phyloP scores from a whole-genome alignment of 345 rosid genomes.

The Gossypium sturtianum region DNA sequence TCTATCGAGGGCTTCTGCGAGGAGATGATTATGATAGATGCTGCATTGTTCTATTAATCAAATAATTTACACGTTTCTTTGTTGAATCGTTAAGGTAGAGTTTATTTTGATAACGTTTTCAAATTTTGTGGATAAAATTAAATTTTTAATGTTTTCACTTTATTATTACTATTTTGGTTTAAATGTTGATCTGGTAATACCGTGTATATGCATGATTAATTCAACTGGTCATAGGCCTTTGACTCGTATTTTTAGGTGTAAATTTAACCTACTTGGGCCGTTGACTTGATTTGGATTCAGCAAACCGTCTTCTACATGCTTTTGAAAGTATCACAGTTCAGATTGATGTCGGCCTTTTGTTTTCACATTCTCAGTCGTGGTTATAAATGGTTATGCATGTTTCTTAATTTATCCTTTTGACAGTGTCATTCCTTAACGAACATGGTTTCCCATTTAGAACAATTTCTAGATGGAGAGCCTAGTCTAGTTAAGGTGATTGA shows the following conservation, averaged over 20 bases:
- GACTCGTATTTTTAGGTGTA: neutral
- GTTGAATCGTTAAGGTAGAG: constrained; percentile 7
- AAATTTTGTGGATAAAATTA: constrained; percentile 5
- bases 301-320: neutral
- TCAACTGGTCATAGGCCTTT: neutral
- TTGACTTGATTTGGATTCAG: neutral
- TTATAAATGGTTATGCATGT: neutral
- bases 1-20: neutral
- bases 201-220: neutral
- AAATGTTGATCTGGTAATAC: constrained; percentile 21
- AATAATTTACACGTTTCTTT: neutral
- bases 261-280: neutral
- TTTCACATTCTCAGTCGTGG: neutral
- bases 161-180: neutral
- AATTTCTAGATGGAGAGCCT: neutral
- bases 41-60: too few species aligned
- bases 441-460: neutral
- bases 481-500: constrained; percentile 3
- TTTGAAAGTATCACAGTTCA: neutral
- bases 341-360: neutral
- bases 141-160: neutral
- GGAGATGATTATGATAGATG: neutral
- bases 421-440: neutral
- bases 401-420: neutral
- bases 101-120: constrained; percentile 14